Conservation (phyloP, 306 rosid species). For the Biancaea sappan region DNA sequence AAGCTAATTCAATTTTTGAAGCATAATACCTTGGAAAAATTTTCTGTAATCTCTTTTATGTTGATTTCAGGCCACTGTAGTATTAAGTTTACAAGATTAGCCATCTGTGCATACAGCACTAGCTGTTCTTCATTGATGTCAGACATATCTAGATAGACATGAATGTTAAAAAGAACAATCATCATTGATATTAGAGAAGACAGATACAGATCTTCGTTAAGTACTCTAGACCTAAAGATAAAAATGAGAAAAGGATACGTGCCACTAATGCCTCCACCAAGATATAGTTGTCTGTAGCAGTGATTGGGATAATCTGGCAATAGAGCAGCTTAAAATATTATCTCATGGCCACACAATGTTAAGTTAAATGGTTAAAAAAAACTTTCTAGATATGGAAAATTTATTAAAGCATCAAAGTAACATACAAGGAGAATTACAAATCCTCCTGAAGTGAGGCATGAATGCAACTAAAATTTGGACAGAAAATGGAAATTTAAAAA, state of each 20-base stretch:
- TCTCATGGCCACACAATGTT: not conserved
- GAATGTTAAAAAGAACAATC: constrained; percentile 49
- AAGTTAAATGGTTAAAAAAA: constrained; percentile 9
- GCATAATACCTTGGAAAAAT: constrained; percentile 72
- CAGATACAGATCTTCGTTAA: constrained; percentile 6
- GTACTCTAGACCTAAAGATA: constrained; percentile 20
- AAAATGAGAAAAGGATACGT: constrained; percentile 65
- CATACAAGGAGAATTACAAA: constrained; percentile 12
- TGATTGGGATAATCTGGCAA: constrained; percentile 64
- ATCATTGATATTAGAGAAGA: constrained; percentile 23
- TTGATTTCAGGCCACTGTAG: constrained; percentile 73
- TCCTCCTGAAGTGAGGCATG: constrained; percentile 11
- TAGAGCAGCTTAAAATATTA: constrained; percentile 19
- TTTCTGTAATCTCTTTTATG: constrained; percentile 77
- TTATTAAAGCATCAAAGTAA: constrained; percentile 14
- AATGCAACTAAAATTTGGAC: not conserved
- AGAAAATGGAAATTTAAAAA: constrained; percentile 2
- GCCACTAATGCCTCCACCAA: constrained; percentile 85
- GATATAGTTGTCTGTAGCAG: constrained; percentile 66
- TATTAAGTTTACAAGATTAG: constrained; percentile 77
- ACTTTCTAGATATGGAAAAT: constrained; percentile 16
- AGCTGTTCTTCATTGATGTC: constrained; percentile 72
- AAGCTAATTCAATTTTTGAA: constrained; percentile 13
- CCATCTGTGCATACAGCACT: constrained; percentile 91
- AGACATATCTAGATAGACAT: constrained; percentile 61